Evolutionary conservation across 1,139 yeast genomes (phyloP), one percentile per base, ranked within the genome.

Genomic region (Williopsis jadinii): DNA sequence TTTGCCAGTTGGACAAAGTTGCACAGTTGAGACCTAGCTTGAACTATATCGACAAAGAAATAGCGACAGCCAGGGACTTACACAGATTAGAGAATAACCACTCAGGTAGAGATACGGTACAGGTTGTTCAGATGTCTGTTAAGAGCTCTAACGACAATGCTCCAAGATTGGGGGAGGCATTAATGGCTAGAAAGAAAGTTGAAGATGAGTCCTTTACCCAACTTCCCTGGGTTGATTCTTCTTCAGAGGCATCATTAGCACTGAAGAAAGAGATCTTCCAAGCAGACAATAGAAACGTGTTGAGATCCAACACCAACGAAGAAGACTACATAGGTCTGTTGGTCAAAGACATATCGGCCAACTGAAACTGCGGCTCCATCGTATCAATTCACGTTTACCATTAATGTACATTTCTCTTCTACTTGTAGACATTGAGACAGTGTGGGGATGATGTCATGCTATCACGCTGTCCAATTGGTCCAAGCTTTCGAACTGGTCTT

Each of bases 21-120:
- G 77, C 84, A 0, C 97, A 90, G 61, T 61, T 92, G 48, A 72
- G 96, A 54, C 94, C 97, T 2, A 75, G 76, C 47, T 87, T 92
- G 64, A 75, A 73, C 49, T 85, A 88, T 58, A 77, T 88, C 40
- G 95, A 84, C 56, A 75, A 60, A 40, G 62, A 60, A 30, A 59
- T 56, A 36, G 53, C 55, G 30, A 62, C 62, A 41, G 52, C 61
- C 42, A 52, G 55, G 50, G 59, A 61, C 51, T 44, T 51, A 50
- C 56, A 45, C 67, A 64, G 49, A 59, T 55, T 49, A 62, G 60
- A 57, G 69, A 36, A 46, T 31, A 71, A 69, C 40, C 75, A 70
- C 47, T 63, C 69, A 19, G 64, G 69, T 44, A 60, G 66, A 35
- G 59, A 63, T 34, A 77, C 71, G 42, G 73, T 80, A 1, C 82